Conservation (phyloP, 2,329 filamentous ascomycete genomes). For the Cryphonectria japonica region DNA sequence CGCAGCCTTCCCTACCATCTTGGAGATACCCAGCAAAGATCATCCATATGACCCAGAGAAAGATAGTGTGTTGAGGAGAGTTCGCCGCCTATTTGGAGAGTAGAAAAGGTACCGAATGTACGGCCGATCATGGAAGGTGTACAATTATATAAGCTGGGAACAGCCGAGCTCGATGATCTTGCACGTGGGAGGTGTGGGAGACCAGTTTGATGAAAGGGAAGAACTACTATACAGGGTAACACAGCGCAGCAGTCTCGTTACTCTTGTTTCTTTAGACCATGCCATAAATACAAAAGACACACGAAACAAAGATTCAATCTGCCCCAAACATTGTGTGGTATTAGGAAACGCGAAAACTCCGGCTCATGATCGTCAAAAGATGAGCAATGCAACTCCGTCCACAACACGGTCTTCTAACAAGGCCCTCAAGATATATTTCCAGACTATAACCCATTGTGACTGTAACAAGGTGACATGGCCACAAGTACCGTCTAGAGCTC, state of each 20-base stretch:
- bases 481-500: slow-evolving; percentile 22
- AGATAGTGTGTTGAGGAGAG: slow-evolving; percentile 92
- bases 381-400: slow-evolving; percentile 26
- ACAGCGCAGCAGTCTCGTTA: not conserved
- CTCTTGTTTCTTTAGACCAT: slow-evolving; percentile 8
- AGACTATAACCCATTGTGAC: not conserved
- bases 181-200: not conserved
- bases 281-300: not conserved
- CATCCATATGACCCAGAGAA: slow-evolving; percentile 99
- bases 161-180: not conserved
- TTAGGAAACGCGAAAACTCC: slow-evolving; percentile 27
- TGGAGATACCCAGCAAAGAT: slow-evolving; percentile 98
- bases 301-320: slow-evolving; percentile 3
- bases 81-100: slow-evolving; percentile 70
- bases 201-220: not conserved
- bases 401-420: slow-evolving; percentile 2
- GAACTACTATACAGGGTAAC: not conserved
- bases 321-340: slow-evolving; percentile 2
- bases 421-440: not conserved
- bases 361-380: slow-evolving; percentile 21
- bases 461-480: not conserved
- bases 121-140: not conserved
- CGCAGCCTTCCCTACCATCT: slow-evolving; percentile 90
- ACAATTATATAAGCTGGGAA: not conserved
- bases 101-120: slow-evolving; percentile 43